Evolutionary conservation across 2,329 filamentous ascomycete genomes (phyloP), one percentile per base, ranked within the genome.

Genomic region (Hysterium pulicare): DNA sequence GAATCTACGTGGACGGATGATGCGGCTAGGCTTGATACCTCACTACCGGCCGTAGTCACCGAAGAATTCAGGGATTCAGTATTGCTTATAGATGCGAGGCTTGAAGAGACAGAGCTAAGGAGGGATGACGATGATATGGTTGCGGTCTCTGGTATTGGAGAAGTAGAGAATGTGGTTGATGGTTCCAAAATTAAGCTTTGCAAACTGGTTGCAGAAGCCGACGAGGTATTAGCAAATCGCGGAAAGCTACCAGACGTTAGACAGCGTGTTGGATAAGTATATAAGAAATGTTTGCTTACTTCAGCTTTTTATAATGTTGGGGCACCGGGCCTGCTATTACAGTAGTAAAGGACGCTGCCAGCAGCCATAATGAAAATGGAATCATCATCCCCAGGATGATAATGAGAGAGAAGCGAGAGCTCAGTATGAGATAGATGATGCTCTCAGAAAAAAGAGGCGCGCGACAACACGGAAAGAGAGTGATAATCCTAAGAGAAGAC

Each of bases 271-370:
- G n/a, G n/a, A n/a, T n/a, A n/a, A n/a, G n/a, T n/a, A n/a, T n/a
- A n/a, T 19, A 20, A 5, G 7, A 3, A 9, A n/a, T 15, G 26
- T 4, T 17, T 32, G 13, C 9, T 22, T 51, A 64, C 62, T 61
- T 41, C 31, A 54, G 50, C 44, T 52, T 58, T 44, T 47, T 55
- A 38, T 55, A 47, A 33, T 51, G 43, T 30, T 43, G 53, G 10
- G 63, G 65, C 31, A 68, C 51, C 19, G 65, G 65, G 10, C 65
- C 62, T 41, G 59, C 59, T 22, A 57, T 52, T 50, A 56, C 50
- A 11, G 46, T 44, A 40, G 50, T 51, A 33, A 47, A 60, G 42
- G 33, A 61, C 37, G 63, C 63, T 64, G 64, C 64, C 45, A 68
- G 63, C 62, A 67, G 63, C 62, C 58, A 53, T 23, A 59, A 13